These are phyloP conservation scores for Puya raimondii DNA, from an alignment of 176 grass and related monocot genomes.

Conservation along the genomic window DNA sequence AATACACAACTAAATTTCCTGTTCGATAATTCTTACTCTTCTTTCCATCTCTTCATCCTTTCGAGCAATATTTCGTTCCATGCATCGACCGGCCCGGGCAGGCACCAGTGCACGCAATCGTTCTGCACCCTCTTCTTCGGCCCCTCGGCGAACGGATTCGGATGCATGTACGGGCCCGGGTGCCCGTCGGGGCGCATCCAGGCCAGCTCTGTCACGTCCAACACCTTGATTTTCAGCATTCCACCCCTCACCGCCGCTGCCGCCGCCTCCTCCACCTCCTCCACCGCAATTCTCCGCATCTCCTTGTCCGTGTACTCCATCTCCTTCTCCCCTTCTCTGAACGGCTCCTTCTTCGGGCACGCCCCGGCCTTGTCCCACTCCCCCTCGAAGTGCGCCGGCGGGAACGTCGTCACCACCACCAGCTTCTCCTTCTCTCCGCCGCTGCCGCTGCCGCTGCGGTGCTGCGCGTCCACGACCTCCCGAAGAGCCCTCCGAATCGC, in stretches of 20 bases:
- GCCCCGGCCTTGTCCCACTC: conserved; percentile 59
- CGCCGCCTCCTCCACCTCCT: conserved; percentile 32
- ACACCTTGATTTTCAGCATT: conserved; percentile 26
- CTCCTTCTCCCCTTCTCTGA: conserved; percentile 39
- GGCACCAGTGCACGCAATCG: conserved; percentile 89
- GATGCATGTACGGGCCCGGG: conserved; percentile 53
- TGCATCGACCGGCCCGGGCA: conserved; percentile 65
- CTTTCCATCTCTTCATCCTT: conserved; percentile 44
- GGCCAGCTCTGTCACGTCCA: conserved; percentile 56
- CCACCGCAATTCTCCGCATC: conserved; percentile 39
- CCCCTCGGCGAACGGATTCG: conserved; percentile 42
- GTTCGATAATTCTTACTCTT: neutral
- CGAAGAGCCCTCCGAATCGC: conserved; percentile 48
- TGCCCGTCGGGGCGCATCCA: conserved; percentile 56
- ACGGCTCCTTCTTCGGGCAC: conserved; percentile 55
- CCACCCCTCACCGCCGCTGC: neutral
- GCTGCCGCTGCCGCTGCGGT: neutral
- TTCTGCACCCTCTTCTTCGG: conserved; percentile 45
- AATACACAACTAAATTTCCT: neutral
- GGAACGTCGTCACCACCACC: conserved; percentile 62
- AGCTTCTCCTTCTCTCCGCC: conserved; percentile 20
- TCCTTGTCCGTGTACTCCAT: conserved; percentile 41
- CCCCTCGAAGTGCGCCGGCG: conserved; percentile 80
- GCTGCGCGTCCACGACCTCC: conserved; percentile 26
- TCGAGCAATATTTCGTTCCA: conserved; percentile 88